Conservation (phyloP, 139 green algal genomes). For the Coelastrella sp. region DNA sequence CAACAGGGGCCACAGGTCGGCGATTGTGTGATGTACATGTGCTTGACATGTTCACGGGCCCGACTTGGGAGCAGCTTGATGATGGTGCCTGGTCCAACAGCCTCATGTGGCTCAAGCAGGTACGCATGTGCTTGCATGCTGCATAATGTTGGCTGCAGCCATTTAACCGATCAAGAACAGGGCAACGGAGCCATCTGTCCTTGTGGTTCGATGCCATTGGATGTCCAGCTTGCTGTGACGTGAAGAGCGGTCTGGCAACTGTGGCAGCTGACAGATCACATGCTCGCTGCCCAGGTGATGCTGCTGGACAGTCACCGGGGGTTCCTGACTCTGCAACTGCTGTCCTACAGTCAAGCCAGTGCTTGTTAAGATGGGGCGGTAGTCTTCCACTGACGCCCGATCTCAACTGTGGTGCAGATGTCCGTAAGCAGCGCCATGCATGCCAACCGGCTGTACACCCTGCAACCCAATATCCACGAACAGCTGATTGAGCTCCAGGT, state of each 20-base stretch:
- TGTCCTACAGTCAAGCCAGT: no score
- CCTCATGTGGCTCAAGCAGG: conserved; percentile 68
- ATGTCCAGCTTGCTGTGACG: no score
- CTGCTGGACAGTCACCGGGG: no score
- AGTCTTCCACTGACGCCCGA: no score
- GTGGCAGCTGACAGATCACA: no score
- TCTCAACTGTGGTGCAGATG: conserved; percentile 24
- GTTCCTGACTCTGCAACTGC: no score
- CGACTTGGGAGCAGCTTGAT: conserved; percentile 79
- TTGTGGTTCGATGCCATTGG: no score
- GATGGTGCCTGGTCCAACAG: conserved; percentile 66
- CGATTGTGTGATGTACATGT: conserved; percentile 53
- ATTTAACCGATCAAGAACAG: no score
- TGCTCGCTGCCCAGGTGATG: no score
- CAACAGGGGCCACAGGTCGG: background rate
- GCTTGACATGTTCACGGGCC: conserved; percentile 69
- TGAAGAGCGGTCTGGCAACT: no score
- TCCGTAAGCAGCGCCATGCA: conserved; percentile 69
- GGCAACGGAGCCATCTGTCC: no score
- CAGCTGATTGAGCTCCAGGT: conserved; percentile 79
- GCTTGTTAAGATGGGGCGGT: no score
- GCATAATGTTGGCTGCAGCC: background rate
- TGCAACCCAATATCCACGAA: conserved; percentile 80
- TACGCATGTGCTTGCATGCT: background rate
- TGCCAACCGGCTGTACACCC: conserved; percentile 74